Evolutionary conservation across 2,329 filamentous ascomycete species (phyloP), one percentile per base, ranked within the genome.

Genomic region (Chaetomiaceae sp.): DNA sequence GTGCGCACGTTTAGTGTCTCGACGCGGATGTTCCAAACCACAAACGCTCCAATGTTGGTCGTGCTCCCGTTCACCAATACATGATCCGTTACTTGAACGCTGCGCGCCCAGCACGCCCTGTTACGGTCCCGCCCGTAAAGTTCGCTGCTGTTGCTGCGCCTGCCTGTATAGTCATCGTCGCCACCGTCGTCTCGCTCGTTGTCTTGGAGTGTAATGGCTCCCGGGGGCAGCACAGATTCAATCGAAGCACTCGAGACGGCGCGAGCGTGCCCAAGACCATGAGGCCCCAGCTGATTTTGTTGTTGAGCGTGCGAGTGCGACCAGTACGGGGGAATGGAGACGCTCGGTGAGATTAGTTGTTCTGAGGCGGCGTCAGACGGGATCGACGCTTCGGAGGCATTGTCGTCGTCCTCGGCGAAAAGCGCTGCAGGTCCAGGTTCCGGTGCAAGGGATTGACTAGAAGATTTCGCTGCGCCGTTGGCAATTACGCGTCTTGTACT

Each of bases 21-120:
- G 40, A 99, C 89, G 43, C 79, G 83, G 64, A 94, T 90, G 66
- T 90, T 94, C 89, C 89, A 99, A 7, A 96, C 90, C 1, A 96
- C 89, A 72, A 97, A 99, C 2, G 91, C 88, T n/a, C 92, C 92
- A 25, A 83, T 76, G 59, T 76, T 80, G 13, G 76, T 79, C 32
- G 76, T 67, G 57, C 77, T 76, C 46, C 79, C 75, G 54, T 82
- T 80, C 41, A 86, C 76, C 18, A 81, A 62, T 10, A 79, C 78
- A 65, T 80, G 71, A 63, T 81, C 78, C 33, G 75, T 72, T 37
- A 86, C 75, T 59, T 79, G 74, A 49, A 85, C 82, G 64, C 79
- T 82, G 68, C 75, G 78, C 27, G 82, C 82, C 82, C 82, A 86
- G 67, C 82, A 86, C 11, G 79, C 80, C 55, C 72, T 75, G 64